phyloP scores from a whole-genome alignment of 345 rosid genomes.

The Eucalyptus sideroxylon region DNA sequence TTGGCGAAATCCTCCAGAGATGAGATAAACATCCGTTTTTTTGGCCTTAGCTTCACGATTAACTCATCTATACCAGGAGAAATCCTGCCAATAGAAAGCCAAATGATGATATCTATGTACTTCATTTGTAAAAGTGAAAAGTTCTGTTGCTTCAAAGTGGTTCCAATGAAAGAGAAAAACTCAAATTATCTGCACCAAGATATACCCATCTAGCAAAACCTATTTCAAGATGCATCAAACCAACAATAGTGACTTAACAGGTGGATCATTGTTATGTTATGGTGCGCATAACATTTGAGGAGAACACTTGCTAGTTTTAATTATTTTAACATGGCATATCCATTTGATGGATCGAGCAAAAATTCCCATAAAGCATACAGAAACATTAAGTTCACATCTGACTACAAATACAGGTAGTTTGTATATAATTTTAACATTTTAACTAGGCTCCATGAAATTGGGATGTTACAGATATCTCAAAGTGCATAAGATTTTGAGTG shows the following conservation, averaged over 20 bases:
- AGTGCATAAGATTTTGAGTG: not conserved
- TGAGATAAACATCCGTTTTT: slow-evolving; percentile 52
- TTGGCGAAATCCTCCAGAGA: slow-evolving; percentile 94
- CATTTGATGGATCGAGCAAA: not conserved
- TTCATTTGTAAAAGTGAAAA: not conserved
- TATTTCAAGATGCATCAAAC: not conserved
- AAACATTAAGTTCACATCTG: not conserved
- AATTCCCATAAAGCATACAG: not conserved
- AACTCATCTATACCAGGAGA: slow-evolving; percentile 81
- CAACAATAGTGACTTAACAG: not conserved
- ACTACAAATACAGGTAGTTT: not conserved
- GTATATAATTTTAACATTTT: not conserved
- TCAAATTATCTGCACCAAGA: not conserved
- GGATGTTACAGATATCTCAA: not conserved
- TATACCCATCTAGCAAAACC: not conserved
- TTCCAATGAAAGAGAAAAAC: not conserved
- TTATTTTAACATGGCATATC: not conserved
- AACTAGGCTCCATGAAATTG: not conserved
- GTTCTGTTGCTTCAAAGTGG: not conserved
- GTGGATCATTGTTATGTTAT: not conserved
- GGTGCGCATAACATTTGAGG: not conserved
- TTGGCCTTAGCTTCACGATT: slow-evolving; percentile 63
- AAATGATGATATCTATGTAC: not conserved
- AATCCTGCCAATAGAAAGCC: slow-evolving; percentile 21
- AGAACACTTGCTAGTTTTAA: not conserved